Percentiles rank a stretch among this genome's conserved stretches.
These are phyloP conservation scores for Raphanus sativus DNA, from an alignment of 345 rosid genomes.

Conservation along the genomic window DNA sequence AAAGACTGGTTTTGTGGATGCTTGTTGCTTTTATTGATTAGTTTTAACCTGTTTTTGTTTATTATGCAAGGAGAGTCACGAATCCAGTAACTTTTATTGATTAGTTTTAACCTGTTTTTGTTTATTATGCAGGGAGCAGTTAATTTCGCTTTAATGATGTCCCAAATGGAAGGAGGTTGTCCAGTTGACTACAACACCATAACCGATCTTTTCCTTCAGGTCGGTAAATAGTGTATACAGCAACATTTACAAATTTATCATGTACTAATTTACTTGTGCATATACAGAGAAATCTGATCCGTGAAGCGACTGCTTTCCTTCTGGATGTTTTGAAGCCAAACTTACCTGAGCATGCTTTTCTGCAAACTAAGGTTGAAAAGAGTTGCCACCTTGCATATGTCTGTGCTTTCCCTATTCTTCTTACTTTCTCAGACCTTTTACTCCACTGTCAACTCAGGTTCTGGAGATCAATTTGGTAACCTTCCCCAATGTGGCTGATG, in stretches of 20 bases:
- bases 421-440: slow-evolving; percentile 25
- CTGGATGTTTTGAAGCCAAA: slow-evolving; percentile 96
- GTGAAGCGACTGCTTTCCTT: slow-evolving; percentile 99
- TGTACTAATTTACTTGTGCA: slow-evolving; percentile 9
- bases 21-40: slow-evolving; percentile 8
- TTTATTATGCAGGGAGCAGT: slow-evolving; percentile 80
- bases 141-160: slow-evolving; percentile 99
- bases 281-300: slow-evolving; percentile 89
- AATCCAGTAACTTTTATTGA: neutral
- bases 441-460: slow-evolving; percentile 55
- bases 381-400: slow-evolving; percentile 16
- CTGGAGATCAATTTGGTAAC: slow-evolving; percentile 98
- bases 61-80: slow-evolving; percentile 15
- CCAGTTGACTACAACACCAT: slow-evolving; percentile 98
- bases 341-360: slow-evolving; percentile 88
- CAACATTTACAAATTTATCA: neutral
- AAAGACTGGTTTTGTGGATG: slow-evolving; percentile 6
- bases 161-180: slow-evolving; percentile 99
- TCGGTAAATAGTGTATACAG: slow-evolving; percentile 30
- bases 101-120: neutral
- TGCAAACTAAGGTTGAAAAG: slow-evolving; percentile 83
- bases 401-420: slow-evolving; percentile 4
- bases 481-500: slow-evolving; percentile 99
- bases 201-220: slow-evolving; percentile 99
- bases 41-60: neutral